Evolutionary conservation across 768 basidiomycete genomes (phyloP), one percentile per base, ranked within the genome.

Genomic region (Collybiopsis confluens): DNA sequence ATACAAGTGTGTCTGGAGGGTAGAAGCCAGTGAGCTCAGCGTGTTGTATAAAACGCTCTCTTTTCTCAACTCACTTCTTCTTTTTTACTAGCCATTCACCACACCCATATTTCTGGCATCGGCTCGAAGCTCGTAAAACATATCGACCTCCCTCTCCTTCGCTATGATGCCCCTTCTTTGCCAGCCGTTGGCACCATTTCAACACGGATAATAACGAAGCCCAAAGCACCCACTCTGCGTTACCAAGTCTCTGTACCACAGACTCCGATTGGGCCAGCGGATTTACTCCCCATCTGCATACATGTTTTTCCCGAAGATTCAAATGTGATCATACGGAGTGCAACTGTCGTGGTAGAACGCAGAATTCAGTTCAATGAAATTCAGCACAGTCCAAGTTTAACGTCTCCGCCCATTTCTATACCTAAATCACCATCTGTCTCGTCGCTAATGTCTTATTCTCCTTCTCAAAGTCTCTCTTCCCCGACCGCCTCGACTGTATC

Each of bases 1-100:
- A 61, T 93, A 90, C 67, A 78, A 85, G 41, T 83, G 88, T 63
- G 80, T 80, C 64, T 93, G 91, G 91, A 77, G 89, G 50, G 74
- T 93, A 54, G 91, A 93, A 72, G 90, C 90, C 58, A 78, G 90
- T 84, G 58, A 58, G 83, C 75, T 13, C n/a, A n/a, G n/a, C n/a
- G n/a, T n/a, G n/a, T n/a, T n/a, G n/a, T n/a, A n/a, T n/a, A n/a
- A n/a, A n/a, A n/a, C n/a, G n/a, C n/a, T n/a, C n/a, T n/a, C n/a
- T n/a, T n/a, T n/a, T n/a, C n/a, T n/a, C n/a, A n/a, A 1, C 33
- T 9, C 23, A 38, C 30, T 23, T 2, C 30, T 18, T 30, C 13
- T 24, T 35, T 16, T 66, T 45, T 54, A 45, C 23, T 59, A 90
- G 90, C 86, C 45, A 78, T 92, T 43, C 77, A 79, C 55, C 91